These are phyloP conservation scores for Cystofilobasidium ferigula DNA, from an alignment of 768 basidiomycete genomes.

Conservation along the genomic window DNA sequence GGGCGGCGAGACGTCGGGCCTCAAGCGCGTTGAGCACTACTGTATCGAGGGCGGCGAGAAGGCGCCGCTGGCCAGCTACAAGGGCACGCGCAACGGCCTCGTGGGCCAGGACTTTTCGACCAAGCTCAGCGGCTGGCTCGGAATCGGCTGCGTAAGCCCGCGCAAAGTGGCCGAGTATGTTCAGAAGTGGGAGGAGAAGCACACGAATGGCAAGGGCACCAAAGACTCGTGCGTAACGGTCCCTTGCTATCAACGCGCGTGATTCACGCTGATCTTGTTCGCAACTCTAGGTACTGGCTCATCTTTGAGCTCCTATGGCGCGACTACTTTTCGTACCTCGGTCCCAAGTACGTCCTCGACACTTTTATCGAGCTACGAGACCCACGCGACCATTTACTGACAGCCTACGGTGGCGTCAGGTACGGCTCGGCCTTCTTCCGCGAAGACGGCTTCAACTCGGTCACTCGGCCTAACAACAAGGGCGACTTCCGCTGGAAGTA, in stretches of 20 bases:
- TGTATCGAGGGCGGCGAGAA: slow-evolving; percentile 29
- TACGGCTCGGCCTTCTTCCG: slow-evolving; percentile 37
- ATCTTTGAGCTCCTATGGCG: slow-evolving; percentile 42
- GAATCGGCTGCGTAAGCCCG: slow-evolving; percentile 36
- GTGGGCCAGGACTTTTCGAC: slow-evolving; percentile 41
- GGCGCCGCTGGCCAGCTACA: slow-evolving; percentile 35
- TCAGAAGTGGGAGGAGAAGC: slow-evolving; percentile 16
- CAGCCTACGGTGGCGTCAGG: neutral
- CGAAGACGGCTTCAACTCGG: slow-evolving; percentile 13
- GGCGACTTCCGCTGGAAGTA: slow-evolving; percentile 11
- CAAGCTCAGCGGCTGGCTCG: slow-evolving; percentile 42
- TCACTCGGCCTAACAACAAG: neutral
- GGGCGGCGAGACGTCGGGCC: slow-evolving; percentile 36
- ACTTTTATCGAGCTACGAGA: too few species aligned
- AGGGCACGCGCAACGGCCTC: slow-evolving; percentile 41
- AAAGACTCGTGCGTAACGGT: slow-evolving; percentile 16
- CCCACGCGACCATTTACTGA: slow-evolving; percentile 7
- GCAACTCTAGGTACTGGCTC: slow-evolving; percentile 22
- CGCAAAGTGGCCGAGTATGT: slow-evolving; percentile 23
- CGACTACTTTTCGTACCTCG: slow-evolving; percentile 41
- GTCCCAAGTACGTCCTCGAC: slow-evolving; percentile 30
- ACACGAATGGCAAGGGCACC: slow-evolving; percentile 10
- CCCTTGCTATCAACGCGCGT: neutral
- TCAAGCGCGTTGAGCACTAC: slow-evolving; percentile 38
- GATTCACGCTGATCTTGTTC: neutral